These are phyloP conservation scores for Sherardia arvensis DNA, from an alignment of 257 asterid genomes.

Conservation along the genomic window DNA sequence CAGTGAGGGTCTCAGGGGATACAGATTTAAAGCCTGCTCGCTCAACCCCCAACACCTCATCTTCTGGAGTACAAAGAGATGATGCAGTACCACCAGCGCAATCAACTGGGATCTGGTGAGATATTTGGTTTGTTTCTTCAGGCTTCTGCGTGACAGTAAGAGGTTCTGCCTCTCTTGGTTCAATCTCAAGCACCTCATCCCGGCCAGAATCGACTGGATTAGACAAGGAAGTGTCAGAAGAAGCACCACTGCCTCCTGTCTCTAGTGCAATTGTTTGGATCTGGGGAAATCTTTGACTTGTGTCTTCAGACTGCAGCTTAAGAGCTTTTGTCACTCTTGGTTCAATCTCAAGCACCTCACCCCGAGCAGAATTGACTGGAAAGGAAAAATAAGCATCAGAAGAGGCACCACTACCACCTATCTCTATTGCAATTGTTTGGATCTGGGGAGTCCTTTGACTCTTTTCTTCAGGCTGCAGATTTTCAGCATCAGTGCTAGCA, in stretches of 20 bases:
- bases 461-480: constrained; percentile 16
- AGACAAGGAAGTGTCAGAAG: too few species aligned
- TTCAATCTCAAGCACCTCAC: constrained; percentile 10
- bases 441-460: neutral
- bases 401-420: neutral
- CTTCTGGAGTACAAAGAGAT: neutral
- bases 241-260: too few species aligned
- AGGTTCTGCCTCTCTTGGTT: too few species aligned
- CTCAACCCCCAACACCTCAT: constrained; percentile 7
- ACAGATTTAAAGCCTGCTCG: neutral
- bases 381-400: neutral
- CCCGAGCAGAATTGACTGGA: constrained; percentile 1
- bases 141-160: too few species aligned
- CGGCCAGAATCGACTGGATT: too few species aligned
- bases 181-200: too few species aligned
- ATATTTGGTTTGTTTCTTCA: too few species aligned
- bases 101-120: too few species aligned
- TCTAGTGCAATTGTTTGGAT: too few species aligned
- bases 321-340: neutral
- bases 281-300: too few species aligned
- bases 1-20: neutral
- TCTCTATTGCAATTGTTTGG: neutral
- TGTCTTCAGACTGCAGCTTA: too few species aligned
- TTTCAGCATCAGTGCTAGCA: constrained; percentile 6
- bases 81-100: constrained; percentile 3